Evolutionary conservation across 805 yeast species (phyloP).

Genomic region (Candida jianshihensis): DNA sequence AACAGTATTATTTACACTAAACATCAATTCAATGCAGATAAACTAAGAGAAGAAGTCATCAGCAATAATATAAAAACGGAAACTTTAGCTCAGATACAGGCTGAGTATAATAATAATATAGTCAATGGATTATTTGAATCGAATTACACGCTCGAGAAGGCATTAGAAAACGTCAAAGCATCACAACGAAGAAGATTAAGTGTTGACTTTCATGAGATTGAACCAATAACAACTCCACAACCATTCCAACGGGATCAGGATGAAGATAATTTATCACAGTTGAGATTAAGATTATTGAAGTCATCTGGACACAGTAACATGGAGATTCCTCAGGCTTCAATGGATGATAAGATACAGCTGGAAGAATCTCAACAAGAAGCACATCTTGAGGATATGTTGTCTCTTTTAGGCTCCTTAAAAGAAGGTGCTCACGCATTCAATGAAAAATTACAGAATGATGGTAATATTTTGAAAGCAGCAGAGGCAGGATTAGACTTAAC

Average conservation of each 20-base stretch:
- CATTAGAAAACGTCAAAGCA: slow-evolving; percentile 4
- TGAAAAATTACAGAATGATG: slow-evolving; percentile 31
- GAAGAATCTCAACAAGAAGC: slow-evolving; percentile 32
- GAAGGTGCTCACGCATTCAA: slow-evolving; percentile 35
- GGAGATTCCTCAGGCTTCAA: slow-evolving; percentile 6
- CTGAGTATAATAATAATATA: slow-evolving; percentile 6
- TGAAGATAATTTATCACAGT: slow-evolving; percentile 25
- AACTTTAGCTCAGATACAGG: neutral
- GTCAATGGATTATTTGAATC: slow-evolving; percentile 4
- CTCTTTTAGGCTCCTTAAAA: slow-evolving; percentile 28
- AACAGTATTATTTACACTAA: slow-evolving; percentile 6
- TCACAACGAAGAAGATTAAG: slow-evolving; percentile 13
- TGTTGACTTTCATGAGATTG: slow-evolving; percentile 15
- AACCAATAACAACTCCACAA: neutral
- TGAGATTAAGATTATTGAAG: slow-evolving; percentile 26
- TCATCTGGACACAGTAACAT: slow-evolving; percentile 11
- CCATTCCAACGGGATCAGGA: slow-evolving; percentile 7
- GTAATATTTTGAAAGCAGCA: slow-evolving; percentile 32
- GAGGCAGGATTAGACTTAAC: slow-evolving; percentile 35
- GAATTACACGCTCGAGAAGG: neutral
- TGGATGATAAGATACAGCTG: slow-evolving; percentile 29
- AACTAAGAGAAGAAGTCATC: neutral
- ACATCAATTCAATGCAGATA: slow-evolving; percentile 6
- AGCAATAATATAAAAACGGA: neutral
- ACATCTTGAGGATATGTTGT: slow-evolving; percentile 31